Evolutionary conservation across 495 filamentous ascomycete genomes (phyloP).

Genomic region (Hypoxylon subgilvum): DNA sequence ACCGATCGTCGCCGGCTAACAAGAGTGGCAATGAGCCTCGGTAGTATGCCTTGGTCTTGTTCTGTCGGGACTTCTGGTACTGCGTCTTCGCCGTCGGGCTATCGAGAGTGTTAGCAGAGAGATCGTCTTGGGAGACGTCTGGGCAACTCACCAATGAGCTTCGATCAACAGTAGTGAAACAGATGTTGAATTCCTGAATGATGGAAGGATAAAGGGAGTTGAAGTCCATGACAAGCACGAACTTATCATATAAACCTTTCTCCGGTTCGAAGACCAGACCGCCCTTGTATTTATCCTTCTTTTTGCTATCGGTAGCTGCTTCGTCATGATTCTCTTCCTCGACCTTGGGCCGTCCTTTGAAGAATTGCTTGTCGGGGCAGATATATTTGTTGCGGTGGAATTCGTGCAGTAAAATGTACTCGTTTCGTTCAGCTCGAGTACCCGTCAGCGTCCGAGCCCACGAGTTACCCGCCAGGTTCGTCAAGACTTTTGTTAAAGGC

Average conservation of each 20-base stretch:
- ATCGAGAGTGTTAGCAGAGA: conserved; percentile 29
- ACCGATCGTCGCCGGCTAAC: conserved; percentile 87
- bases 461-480: conserved; percentile 95
- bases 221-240: conserved; percentile 98
- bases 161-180: conserved; percentile 94
- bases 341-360: conserved; percentile 69
- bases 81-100: conserved; percentile 82
- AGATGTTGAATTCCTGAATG: conserved; percentile 99
- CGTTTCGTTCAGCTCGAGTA: conserved; percentile 95
- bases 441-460: conserved; percentile 96
- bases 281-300: conserved; percentile 99
- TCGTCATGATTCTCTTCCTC: conserved; percentile 69
- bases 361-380: conserved; percentile 86
- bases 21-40: conserved; percentile 85
- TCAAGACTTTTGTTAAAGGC: conserved; percentile 90
- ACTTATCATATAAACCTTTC: conserved; percentile 95
- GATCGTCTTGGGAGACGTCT: not conserved
- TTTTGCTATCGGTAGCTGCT: conserved; percentile 74
- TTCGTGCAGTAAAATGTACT: conserved; percentile 98
- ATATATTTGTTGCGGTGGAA: conserved; percentile 97
- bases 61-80: conserved; percentile 71
- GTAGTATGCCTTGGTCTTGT: conserved; percentile 80
- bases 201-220: conserved; percentile 99
- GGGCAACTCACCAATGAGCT: conserved; percentile 58
- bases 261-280: conserved; percentile 98